These are phyloP conservation scores for Plectosphaerella plurivora DNA, from an alignment of 2,329 filamentous ascomycete species.

Conservation along the genomic window DNA sequence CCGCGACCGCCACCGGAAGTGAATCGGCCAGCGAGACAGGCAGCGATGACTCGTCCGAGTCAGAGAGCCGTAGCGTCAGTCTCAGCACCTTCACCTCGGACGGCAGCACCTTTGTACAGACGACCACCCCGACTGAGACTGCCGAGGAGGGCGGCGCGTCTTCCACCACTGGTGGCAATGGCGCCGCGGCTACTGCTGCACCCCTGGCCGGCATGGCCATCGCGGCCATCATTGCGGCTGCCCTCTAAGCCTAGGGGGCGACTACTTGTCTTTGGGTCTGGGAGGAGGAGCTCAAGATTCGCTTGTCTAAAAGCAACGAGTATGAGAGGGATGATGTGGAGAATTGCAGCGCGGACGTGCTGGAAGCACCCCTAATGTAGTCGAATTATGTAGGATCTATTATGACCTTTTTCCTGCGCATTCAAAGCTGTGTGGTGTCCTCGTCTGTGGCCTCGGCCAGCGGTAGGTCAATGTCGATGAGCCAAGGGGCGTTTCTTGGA, in stretches of 20 bases:
- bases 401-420: neutral
- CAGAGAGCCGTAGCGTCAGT: neutral
- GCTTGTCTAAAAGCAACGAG: neutral
- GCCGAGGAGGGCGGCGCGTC: neutral
- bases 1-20: slow-evolving; percentile 5
- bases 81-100: slow-evolving; percentile 1
- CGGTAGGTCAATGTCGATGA: slow-evolving; percentile 3
- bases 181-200: slow-evolving; percentile 18
- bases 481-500: neutral
- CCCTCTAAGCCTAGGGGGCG: slow-evolving; percentile 19
- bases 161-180: slow-evolving; percentile 8
- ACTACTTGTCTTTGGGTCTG: too few relatives aligned
- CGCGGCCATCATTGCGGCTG: slow-evolving; percentile 25
- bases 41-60: neutral
- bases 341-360: neutral
- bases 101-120: slow-evolving; percentile 1
- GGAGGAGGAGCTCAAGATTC: neutral
- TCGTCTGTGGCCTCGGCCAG: neutral
- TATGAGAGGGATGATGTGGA: neutral
- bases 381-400: neutral
- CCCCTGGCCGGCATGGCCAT: slow-evolving; percentile 18
- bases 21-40: slow-evolving; percentile 10
- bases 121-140: neutral
- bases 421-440: neutral
- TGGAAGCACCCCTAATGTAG: neutral